Conservation (phyloP, 2,329 filamentous ascomycete genomes). For the Xenoacremonium recifei region DNA sequence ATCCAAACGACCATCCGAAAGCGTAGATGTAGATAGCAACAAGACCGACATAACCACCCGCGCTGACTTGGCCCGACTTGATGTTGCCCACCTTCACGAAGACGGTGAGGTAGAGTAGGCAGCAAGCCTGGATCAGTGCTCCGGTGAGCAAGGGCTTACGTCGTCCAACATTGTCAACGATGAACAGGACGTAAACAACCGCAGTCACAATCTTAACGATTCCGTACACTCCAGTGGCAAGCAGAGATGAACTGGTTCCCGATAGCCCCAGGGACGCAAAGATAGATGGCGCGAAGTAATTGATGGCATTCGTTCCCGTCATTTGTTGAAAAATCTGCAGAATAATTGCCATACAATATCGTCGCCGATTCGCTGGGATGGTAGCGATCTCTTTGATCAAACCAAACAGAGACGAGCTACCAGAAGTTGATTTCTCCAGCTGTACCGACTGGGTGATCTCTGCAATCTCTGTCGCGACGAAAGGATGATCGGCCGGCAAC, state of each 20-base stretch:
- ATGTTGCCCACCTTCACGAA: slow-evolving; percentile 20
- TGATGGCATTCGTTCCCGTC: slow-evolving; percentile 17
- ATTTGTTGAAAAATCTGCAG: slow-evolving; percentile 18
- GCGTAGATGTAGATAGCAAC: slow-evolving; percentile 20
- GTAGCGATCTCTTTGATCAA: slow-evolving; percentile 16
- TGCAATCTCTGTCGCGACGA: slow-evolving; percentile 34
- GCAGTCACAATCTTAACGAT: slow-evolving; percentile 23
- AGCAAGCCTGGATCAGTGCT: slow-evolving; percentile 20
- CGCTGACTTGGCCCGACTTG: slow-evolving; percentile 9
- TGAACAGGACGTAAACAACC: slow-evolving; percentile 28
- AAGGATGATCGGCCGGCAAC: slow-evolving; percentile 36
- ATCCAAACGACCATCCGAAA: slow-evolving; percentile 18
- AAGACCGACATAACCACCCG: slow-evolving; percentile 5
- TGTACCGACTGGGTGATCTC: slow-evolving; percentile 23
- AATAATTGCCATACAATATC: slow-evolving; percentile 23
- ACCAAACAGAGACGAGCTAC: slow-evolving; percentile 10
- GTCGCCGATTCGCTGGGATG: slow-evolving; percentile 21
- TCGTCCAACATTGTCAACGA: slow-evolving; percentile 30
- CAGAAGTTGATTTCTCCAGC: slow-evolving; percentile 14
- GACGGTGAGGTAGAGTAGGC: slow-evolving; percentile 28
- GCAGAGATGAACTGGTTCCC: slow-evolving; percentile 16
- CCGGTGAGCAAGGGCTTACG: slow-evolving; percentile 26
- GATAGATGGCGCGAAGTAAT: slow-evolving; percentile 20
- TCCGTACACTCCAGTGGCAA: slow-evolving; percentile 23
- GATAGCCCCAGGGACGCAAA: slow-evolving; percentile 19